Percentiles rank a stretch among this genome's conserved stretches.
These are phyloP conservation scores for Cordyceps militaris DNA, from an alignment of 2,329 filamentous ascomycete genomes.

Conservation along the genomic window DNA sequence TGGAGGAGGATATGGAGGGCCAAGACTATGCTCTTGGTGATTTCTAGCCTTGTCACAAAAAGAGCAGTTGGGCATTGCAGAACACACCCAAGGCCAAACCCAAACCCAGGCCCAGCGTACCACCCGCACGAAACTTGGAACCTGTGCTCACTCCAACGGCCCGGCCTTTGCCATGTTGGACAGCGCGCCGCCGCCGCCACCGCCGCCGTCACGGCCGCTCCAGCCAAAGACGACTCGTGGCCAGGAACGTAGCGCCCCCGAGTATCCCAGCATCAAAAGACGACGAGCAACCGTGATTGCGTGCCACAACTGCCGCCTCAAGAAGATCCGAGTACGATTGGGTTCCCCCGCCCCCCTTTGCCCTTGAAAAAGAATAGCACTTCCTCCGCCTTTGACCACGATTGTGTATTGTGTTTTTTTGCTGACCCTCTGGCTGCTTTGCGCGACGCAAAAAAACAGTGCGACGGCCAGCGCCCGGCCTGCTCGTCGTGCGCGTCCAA, in stretches of 20 bases:
- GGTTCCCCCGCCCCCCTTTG: background rate
- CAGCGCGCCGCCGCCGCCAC: background rate
- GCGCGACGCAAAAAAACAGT: too few relatives aligned
- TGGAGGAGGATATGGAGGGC: too few relatives aligned
- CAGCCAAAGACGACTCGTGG: background rate
- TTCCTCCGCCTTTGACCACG: too few relatives aligned
- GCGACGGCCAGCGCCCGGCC: background rate
- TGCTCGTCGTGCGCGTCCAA: background rate
- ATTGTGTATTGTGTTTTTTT: too few relatives aligned
- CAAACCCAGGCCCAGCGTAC: too few relatives aligned
- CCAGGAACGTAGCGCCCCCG: background rate
- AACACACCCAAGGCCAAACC: too few relatives aligned
- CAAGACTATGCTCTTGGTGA: too few relatives aligned
- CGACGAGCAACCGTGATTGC: background rate
- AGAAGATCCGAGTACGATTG: background rate
- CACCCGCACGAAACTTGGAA: too few relatives aligned
- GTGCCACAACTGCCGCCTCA: background rate
- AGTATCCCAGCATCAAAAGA: background rate
- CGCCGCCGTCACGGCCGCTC: background rate
- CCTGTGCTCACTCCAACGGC: too few relatives aligned
- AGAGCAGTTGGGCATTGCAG: too few relatives aligned
- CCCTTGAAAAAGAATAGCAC: too few relatives aligned
- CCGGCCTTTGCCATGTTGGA: background rate
- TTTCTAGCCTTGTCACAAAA: too few relatives aligned
- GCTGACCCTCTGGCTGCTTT: background rate